Evolutionary conservation across 345 rosid genomes (phyloP), one percentile per base, ranked within the genome.

Genomic region (Theobroma cacao): DNA sequence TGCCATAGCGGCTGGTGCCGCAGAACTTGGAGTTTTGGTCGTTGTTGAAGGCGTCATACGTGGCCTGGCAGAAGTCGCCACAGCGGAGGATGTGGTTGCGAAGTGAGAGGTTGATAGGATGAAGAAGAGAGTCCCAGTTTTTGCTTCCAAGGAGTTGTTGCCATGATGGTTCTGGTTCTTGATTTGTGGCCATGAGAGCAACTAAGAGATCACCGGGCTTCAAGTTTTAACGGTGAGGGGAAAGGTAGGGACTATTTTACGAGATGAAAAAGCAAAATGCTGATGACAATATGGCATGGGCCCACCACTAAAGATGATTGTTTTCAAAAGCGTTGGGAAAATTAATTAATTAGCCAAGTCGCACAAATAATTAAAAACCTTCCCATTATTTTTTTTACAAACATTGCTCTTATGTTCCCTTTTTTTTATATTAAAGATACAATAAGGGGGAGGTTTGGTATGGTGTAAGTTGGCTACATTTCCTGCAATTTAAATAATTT

Each of bases 21-120:
- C 98, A 92, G 89, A 87, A 95, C 87, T 84, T 91, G 84, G 98
- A 93, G 90, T 88, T 87, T 15, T 83, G 76, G 88, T 93, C 97
- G 78, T 91, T 92, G 89, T 86, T 88, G 91, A 95, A 95, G 82
- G 97, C 81, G 78, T 95, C 98, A 55, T 95, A 93, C 31, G 98
- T 95, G 70, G 89, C 98, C 86, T 95, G 98, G 75, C 93, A 88
- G 85, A 95, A 90, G 89, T 93, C 95, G 52, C 95, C 98, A 64
- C 92, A 93, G 33, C 98, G 95, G 84, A 93, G 88, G 78, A 95
- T 82, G 79, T 91, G 91, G 8, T 82, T 74, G 41, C 97, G 90
- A 85, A 95, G 94, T 69, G 85, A 80, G 74, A 85, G 86, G 86
- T 95, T 79, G 9, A 93, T 85, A 15, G 98, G 97, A 82, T 88